Conservation (phyloP, 768 basidiomycete genomes). For the Rhodotorula kratochvilovae region DNA sequence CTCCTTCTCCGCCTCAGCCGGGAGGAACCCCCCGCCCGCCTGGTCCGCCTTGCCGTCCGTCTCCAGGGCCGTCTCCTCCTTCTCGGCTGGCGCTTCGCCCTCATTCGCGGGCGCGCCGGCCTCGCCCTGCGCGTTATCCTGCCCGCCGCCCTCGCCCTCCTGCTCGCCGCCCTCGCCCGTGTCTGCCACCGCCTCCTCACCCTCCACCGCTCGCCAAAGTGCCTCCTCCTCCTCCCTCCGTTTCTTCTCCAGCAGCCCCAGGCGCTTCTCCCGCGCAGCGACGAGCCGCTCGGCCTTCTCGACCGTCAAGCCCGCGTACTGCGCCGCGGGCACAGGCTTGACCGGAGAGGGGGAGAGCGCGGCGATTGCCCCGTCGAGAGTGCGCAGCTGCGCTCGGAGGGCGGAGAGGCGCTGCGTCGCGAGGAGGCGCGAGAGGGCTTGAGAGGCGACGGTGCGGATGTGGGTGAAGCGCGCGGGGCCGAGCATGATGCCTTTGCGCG, state of each 20-base stretch:
- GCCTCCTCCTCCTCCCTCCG: not conserved
- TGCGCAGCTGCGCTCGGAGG: slow-evolving; percentile 7
- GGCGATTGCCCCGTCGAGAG: slow-evolving; percentile 24
- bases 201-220: not conserved
- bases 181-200: too few relatives aligned
- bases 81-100: too few relatives aligned
- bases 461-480: slow-evolving; percentile 71
- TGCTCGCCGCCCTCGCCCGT: not conserved
- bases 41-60: too few relatives aligned
- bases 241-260: slow-evolving; percentile 8
- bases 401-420: slow-evolving; percentile 5
- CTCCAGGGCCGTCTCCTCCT: too few relatives aligned
- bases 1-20: too few relatives aligned
- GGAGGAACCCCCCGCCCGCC: too few relatives aligned
- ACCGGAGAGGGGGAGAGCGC: not conserved
- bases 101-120: too few relatives aligned
- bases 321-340: not conserved
- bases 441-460: slow-evolving; percentile 67
- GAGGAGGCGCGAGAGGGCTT: slow-evolving; percentile 49
- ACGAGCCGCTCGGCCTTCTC: slow-evolving; percentile 12
- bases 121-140: not conserved
- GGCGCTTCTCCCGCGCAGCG: slow-evolving; percentile 10
- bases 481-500: slow-evolving; percentile 57
- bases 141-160: not conserved
- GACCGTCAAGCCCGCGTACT: not conserved